phyloP scores from a whole-genome alignment of 1,284 basidiomycete genomes.

The Mrakiaceae sp. region DNA sequence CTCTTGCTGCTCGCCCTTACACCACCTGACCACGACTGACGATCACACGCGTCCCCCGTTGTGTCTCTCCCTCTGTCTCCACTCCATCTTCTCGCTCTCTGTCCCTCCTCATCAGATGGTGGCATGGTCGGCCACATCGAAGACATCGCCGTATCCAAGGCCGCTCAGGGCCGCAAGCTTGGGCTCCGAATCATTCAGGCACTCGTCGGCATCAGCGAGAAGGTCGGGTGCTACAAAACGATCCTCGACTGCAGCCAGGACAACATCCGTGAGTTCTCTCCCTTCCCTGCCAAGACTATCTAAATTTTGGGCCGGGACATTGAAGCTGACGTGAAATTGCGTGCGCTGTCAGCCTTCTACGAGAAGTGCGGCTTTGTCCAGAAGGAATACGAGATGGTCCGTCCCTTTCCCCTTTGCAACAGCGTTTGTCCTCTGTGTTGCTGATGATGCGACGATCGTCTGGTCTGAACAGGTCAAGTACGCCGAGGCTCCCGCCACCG shows the following conservation, averaged over 20 bases:
- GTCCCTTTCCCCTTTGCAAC: background rate
- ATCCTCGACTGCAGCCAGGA: conserved; percentile 87
- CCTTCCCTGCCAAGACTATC: conserved; percentile 17
- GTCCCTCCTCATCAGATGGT: background rate
- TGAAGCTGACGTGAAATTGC: background rate
- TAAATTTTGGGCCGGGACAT: background rate
- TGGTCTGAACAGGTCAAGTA: no score
- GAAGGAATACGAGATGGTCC: conserved; percentile 84
- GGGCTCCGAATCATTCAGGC: conserved; percentile 78
- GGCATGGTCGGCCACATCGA: conserved; percentile 79
- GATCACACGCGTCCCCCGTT: conserved; percentile 8
- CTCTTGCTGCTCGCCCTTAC: background rate
- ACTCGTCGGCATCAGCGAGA: conserved; percentile 66
- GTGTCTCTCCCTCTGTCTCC: no score
- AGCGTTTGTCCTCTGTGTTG: no score
- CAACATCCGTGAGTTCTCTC: conserved; percentile 66
- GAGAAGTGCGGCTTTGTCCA: conserved; percentile 84
- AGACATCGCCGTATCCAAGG: conserved; percentile 86
- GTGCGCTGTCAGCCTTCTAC: conserved; percentile 65
- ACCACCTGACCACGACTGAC: background rate
- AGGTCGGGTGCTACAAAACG: conserved; percentile 79
- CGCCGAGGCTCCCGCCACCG: no score
- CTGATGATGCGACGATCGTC: no score
- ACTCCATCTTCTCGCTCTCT: background rate
- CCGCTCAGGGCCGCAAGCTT: conserved; percentile 73